Base-by-base conservation (phyloP, 768 basidiomycete species). In the Lactarius tabidus region DNA sequence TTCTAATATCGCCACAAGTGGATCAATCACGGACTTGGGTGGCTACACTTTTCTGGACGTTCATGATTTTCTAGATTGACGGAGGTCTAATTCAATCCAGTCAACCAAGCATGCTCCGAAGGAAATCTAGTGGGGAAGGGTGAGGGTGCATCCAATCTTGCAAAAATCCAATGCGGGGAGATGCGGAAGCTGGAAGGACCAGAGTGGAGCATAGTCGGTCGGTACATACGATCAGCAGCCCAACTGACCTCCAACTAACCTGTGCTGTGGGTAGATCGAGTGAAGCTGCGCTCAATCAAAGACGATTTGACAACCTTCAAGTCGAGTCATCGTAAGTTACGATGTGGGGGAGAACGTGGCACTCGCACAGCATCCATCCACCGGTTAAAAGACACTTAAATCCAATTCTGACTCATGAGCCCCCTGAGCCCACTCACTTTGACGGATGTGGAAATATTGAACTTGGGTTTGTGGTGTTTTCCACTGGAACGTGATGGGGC, bases 401-500 rank as follows among this genome's bases (percentile, higher is more conserved):
- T 18, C 41, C 14, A 54, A 60, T 60, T 15, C 43, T 65, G 64
- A 65, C 64, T 65, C 64, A 36, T 26, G 26, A 41, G 8, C 15
- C 59, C 59, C 59, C 43, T 56, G 59, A 56, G 48, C 43, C 59
- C 43, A 57, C 48, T 5, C 6, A 48, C 23, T 41, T 52, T 9
- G 59, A 38, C 38, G 41, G 31, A 64, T 64, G 39, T 39, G 64
- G 59, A 65, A 54, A 31, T 51, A 20, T 29, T 17, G 52, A 29
- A 28, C 18, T 29, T 45, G 52, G 26, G 51, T n/a, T 39, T 20
- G 12, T 33, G 51, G 53, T n/a, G 28, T 39, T 43, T 62, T 62
- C 65, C 55, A 41, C 23, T 53, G 57, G 60, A 66, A 66, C 23
- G 31, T 52, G 60, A 57, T 58, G 31, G n/a, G n/a, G 56, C n/a